These are phyloP conservation scores for Trypanosoma avium DNA, from an alignment of 208 protist species.

Conservation along the genomic window DNA sequence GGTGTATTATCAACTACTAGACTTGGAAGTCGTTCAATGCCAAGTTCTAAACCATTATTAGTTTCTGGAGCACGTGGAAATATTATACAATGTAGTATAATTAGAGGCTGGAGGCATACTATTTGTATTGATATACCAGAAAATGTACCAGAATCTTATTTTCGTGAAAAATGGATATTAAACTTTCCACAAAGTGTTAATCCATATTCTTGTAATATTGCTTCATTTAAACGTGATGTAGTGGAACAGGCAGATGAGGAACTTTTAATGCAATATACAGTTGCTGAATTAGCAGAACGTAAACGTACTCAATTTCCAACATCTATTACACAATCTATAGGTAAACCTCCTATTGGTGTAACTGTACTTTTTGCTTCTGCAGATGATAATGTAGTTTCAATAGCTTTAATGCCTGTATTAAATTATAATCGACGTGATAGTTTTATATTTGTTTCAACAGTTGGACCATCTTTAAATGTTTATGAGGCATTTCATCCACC, in stretches of 20 bases:
- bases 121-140: slow-evolving; percentile 23
- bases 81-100: slow-evolving; percentile 18
- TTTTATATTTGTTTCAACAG: slow-evolving; percentile 14
- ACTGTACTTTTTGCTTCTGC: slow-evolving; percentile 18
- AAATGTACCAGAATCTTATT: slow-evolving; percentile 19
- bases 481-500: background rate
- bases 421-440: background rate
- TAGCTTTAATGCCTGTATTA: slow-evolving; percentile 7
- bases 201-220: background rate
- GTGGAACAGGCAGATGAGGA: slow-evolving; percentile 34
- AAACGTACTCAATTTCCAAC: slow-evolving; percentile 12
- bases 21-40: background rate
- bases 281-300: slow-evolving; percentile 30
- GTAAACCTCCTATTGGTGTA: slow-evolving; percentile 22
- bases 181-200: slow-evolving; percentile 16
- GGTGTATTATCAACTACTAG: background rate
- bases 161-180: slow-evolving; percentile 32
- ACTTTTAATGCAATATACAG: slow-evolving; percentile 27
- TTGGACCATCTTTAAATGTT: background rate
- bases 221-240: slow-evolving; percentile 23
- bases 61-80: slow-evolving; percentile 23
- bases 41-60: background rate
- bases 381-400: slow-evolving; percentile 11
- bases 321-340: background rate
- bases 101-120: slow-evolving; percentile 9